phyloP scores from a whole-genome alignment of 2,329 filamentous ascomycete species.

The Hypomyces perniciosus region DNA sequence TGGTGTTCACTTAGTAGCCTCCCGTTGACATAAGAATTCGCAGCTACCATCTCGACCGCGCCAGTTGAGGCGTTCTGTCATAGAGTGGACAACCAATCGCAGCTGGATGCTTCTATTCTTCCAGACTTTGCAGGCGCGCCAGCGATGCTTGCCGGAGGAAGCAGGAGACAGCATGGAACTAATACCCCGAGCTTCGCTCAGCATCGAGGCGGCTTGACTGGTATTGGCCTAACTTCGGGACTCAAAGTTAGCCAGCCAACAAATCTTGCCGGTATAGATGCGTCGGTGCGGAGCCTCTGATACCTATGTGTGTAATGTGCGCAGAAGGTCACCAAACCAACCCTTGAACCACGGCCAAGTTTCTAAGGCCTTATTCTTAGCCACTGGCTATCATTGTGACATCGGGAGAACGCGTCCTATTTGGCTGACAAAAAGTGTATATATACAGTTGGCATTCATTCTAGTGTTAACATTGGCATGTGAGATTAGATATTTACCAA shows the following conservation, averaged over 20 bases:
- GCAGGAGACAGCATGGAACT: constrained; percentile 7
- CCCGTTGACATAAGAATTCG: background rate
- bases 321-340: background rate
- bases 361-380: too few species aligned
- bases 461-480: too few species aligned
- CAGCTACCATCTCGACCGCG: background rate
- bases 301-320: too few species aligned
- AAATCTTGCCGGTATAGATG: constrained; percentile 15
- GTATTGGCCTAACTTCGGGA: constrained; percentile 26
- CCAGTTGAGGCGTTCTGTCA: constrained; percentile 11
- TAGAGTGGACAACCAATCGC: constrained; percentile 9
- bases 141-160: constrained; percentile 5
- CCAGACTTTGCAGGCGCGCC: constrained; percentile 11
- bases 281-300: constrained; percentile 13
- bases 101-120: constrained; percentile 2
- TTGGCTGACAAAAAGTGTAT: background rate
- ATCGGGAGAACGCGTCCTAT: background rate
- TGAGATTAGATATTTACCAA: too few species aligned
- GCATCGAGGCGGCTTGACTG: constrained; percentile 17
- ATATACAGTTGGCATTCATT: too few species aligned
- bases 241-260: constrained; percentile 25
- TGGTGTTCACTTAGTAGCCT: background rate
- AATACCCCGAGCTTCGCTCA: constrained; percentile 17
- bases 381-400: too few species aligned
- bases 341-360: background rate